Base-by-base conservation (phyloP, 257 asterid species). In the Cruciata laevipes region DNA sequence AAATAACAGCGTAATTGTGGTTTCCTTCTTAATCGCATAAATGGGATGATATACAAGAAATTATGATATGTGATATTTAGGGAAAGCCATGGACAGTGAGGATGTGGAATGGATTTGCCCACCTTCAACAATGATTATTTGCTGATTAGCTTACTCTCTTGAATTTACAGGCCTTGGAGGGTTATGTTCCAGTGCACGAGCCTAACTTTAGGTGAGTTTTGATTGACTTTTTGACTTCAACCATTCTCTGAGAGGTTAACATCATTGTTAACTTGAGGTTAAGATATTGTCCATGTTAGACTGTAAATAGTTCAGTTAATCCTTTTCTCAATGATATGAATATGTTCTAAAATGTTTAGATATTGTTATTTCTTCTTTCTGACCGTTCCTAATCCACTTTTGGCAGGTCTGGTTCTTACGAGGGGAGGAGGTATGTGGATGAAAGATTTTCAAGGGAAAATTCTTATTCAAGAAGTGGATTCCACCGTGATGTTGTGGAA, bases 1-100 rank as follows among this genome's bases (percentile, higher is more conserved):
- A 80, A 87, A 90, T 94, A 86, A 90, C 99, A 94, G 97, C 92
- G 99, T 94, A 94, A 94, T 94, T 94, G 99, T 90, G 99, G 97
- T 90, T 94, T 87, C 85, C 90, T 94, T 94, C 81, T 90, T 90
- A 89, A 85, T 90, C 95, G 87, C 96, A 83, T 87, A 86, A 82
- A 83, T 89, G 90, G 97, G 98, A 79, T 93, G 96, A 84, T 86
- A 80, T 78, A 62, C 95, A 75, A 85, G 93, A 88, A 83, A 80
- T 78, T 87, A 87, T 91, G 90, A 79, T 84, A 73, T 85, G 95
- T 84, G 94, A 83, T 84, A 81, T 65, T 88, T 85, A 82, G 80
- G 81, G 95, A 87, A 79, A 84, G 95, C 97, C 89, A 78, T 85
- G 95, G 96, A 82, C 95, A 90, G 86, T 94, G 95, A 86, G 91